Evolutionary conservation across 768 basidiomycete genomes (phyloP), one percentile per base, ranked within the genome.

Genomic region (Pisolithus marmoratus): DNA sequence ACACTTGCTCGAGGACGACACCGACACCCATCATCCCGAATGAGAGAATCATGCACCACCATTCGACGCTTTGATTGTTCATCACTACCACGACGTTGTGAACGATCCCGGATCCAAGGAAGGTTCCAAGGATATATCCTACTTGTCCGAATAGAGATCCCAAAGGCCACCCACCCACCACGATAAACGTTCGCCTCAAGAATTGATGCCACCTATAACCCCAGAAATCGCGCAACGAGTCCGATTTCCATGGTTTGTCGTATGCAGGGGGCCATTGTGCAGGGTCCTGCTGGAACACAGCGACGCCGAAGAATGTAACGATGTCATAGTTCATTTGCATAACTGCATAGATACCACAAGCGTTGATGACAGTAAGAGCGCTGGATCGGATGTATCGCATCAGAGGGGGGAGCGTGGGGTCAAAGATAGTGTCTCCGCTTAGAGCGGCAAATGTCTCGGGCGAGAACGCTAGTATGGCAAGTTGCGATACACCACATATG

Each of bases 231-330:
- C 40, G 19, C 23, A 84, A 63, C 4, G 80, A 82, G 8, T 75
- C 76, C 3, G 78, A 58, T 12, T 54, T 50, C 74, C 76, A 84
- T 2, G 83, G 84, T 14, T 64, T 44, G 48, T 74, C 63, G 63
- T 82, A 83, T 9, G 78, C 37, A 5, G 80, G 82, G 0, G 82
- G 83, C 80, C 81, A 84, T 41, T 77, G 68, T 1, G 62, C 63
- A 1, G 74, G 72, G 44, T 67, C 55, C 56, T 81, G 78, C 8
- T 62, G 54, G 20, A 82, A 68, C 22, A 79, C 46, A 47, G 68
- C 46, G 34, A 84, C 63, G 8, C 72, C 73, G 44, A 79, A 50
- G 38, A 83, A 37, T 1, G 77, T 70, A 46, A 61, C 23, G 27
- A 73, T 4, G 47, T 73, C 58, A 54, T 80, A 75, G 8, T 60